Conservation (phyloP, 2,329 filamentous ascomycete genomes). For the Fusarium compactum region DNA sequence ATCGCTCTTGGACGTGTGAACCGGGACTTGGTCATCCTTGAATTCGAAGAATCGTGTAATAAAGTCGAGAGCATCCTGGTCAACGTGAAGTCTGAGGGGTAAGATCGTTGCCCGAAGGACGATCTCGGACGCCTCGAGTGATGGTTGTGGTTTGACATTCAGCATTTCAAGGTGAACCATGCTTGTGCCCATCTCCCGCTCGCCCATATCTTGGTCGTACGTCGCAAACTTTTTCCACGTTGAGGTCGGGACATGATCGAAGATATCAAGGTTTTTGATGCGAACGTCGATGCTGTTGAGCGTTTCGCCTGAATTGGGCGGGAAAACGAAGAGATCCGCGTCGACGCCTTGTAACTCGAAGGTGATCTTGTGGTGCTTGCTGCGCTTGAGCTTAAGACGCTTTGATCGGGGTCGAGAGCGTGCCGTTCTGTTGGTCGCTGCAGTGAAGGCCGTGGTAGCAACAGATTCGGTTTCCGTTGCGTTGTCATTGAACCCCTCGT, state of each 20-base stretch:
- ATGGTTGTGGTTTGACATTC: conserved; percentile 86
- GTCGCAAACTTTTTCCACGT: conserved; percentile 99
- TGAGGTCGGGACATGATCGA: conserved; percentile 93
- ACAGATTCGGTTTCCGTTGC: conserved; percentile 91
- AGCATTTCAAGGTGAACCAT: conserved; percentile 93
- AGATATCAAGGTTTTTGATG: conserved; percentile 86
- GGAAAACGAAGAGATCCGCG: conserved; percentile 84
- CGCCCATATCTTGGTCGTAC: conserved; percentile 88
- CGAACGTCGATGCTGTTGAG: conserved; percentile 89
- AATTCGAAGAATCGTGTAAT: conserved; percentile 98
- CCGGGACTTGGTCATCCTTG: conserved; percentile 77
- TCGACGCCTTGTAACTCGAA: conserved; percentile 91
- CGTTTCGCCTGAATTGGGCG: conserved; percentile 80
- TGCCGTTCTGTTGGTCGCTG: conserved; percentile 65
- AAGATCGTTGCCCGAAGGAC: conserved; percentile 83
- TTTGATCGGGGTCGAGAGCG: conserved; percentile 62
- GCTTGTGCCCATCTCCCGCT: conserved; percentile 84
- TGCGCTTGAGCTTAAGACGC: conserved; percentile 81
- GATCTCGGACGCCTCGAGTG: conserved; percentile 89
- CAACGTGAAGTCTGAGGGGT: conserved; percentile 90
- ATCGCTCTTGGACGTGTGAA: conserved; percentile 73
- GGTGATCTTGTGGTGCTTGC: conserved; percentile 92
- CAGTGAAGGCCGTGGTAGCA: conserved; percentile 78
- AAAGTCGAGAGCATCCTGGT: conserved; percentile 97
- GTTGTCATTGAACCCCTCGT: conserved; percentile 86